Conservation (phyloP, 139 green algal genomes). For the Diplosphaera chodatii region DNA sequence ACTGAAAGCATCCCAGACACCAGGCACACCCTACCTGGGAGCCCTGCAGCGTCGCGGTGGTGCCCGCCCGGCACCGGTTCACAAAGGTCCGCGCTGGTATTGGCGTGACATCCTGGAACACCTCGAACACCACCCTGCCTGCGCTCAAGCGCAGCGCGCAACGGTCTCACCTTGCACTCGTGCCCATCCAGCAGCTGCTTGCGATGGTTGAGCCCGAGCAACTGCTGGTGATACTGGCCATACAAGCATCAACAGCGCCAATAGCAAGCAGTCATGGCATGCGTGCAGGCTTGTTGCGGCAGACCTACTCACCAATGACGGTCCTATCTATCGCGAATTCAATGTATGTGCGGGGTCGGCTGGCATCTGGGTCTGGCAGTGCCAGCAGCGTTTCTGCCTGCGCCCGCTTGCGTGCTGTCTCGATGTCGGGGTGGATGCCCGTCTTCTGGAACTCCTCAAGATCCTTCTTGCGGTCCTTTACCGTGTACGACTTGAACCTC, state of each 20-base stretch:
- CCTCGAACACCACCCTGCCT: neutral
- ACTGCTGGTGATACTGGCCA: too few relatives aligned
- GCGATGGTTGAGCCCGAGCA: too few relatives aligned
- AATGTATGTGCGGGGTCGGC: neutral
- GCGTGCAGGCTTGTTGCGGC: too few relatives aligned
- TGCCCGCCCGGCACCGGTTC: neutral
- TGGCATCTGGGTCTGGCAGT: neutral
- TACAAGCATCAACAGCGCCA: too few relatives aligned
- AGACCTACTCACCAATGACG: neutral
- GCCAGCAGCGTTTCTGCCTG: neutral
- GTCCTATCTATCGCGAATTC: neutral
- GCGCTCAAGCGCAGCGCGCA: too few relatives aligned
- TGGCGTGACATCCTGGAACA: neutral
- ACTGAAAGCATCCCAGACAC: too few relatives aligned
- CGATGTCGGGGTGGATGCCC: neutral
- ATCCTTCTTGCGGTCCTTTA: neutral
- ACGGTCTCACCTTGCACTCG: too few relatives aligned
- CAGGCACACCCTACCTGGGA: too few relatives aligned
- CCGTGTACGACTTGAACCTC: neutral
- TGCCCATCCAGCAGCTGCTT: too few relatives aligned
- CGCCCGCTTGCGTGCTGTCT: neutral
- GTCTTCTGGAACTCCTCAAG: neutral
- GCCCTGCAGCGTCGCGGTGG: neutral
- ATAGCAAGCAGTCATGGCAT: too few relatives aligned
- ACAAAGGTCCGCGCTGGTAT: neutral